Evolutionary conservation across 1,284 basidiomycete species (phyloP).

Genomic region (Hemileia vastatrix): DNA sequence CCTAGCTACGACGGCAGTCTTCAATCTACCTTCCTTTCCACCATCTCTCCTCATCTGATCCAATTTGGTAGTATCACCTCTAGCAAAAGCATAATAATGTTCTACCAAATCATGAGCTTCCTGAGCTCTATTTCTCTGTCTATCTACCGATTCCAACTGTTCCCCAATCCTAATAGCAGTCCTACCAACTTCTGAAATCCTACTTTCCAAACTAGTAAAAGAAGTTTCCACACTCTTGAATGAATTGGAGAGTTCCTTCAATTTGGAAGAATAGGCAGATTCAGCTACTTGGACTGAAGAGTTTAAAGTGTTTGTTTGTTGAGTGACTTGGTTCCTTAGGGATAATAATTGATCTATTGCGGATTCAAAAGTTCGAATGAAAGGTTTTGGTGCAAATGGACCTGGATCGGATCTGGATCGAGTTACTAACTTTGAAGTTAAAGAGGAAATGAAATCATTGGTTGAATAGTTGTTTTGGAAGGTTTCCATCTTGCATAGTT

Average conservation of each 20-base stretch:
- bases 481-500: slow-evolving; percentile 56
- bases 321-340: slow-evolving; percentile 75
- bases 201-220: too few relatives aligned
- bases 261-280: slow-evolving; percentile 84
- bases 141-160: slow-evolving; percentile 40
- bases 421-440: slow-evolving; percentile 74
- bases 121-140: slow-evolving; percentile 37
- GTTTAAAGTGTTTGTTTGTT: slow-evolving; percentile 80
- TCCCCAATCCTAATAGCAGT: slow-evolving; percentile 85
- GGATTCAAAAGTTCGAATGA: slow-evolving; percentile 80
- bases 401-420: slow-evolving; percentile 71
- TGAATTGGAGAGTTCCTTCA: slow-evolving; percentile 78
- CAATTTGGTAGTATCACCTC: slow-evolving; percentile 35
- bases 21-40: slow-evolving; percentile 39
- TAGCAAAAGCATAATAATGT: slow-evolving; percentile 44
- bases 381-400: slow-evolving; percentile 86
- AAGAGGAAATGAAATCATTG: slow-evolving; percentile 72
- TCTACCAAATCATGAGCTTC: slow-evolving; percentile 43
- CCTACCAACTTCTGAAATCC: slow-evolving; percentile 82
- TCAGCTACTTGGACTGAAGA: slow-evolving; percentile 81
- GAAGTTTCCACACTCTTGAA: slow-evolving; percentile 60
- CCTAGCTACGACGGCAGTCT: slow-evolving; percentile 39
- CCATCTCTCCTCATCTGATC: slow-evolving; percentile 40
- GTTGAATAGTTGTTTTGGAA: slow-evolving; percentile 85
- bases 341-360: slow-evolving; percentile 76